These are phyloP conservation scores for Pichia paraexigua DNA, from an alignment of 805 yeast genomes.

Conservation along the genomic window DNA sequence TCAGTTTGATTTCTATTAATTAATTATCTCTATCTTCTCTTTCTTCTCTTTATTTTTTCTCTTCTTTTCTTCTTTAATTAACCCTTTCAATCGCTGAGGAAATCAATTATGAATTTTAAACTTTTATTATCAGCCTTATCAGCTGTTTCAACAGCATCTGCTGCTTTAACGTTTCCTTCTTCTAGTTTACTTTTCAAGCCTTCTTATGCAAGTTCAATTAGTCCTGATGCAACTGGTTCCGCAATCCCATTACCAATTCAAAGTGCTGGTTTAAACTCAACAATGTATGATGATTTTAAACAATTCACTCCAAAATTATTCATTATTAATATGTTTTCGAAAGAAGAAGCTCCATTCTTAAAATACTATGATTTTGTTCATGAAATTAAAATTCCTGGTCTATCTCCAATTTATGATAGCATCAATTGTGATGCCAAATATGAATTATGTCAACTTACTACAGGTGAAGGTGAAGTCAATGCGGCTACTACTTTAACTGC, in stretches of 20 bases:
- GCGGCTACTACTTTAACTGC: constrained; percentile 56
- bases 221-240: constrained; percentile 9
- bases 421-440: constrained; percentile 48
- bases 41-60: neutral
- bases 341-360: constrained; percentile 48
- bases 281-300: constrained; percentile 17
- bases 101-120: constrained; percentile 3
- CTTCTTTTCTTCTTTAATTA: neutral
- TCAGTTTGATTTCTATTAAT: no score
- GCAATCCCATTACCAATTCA: constrained; percentile 12
- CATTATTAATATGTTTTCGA: constrained; percentile 46
- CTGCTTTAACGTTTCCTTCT: constrained; percentile 1
- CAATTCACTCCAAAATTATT: constrained; percentile 45
- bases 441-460: constrained; percentile 50
- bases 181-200: constrained; percentile 3
- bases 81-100: neutral
- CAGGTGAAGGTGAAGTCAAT: constrained; percentile 66
- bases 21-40: no score
- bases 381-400: constrained; percentile 57
- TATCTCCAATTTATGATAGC: constrained; percentile 51
- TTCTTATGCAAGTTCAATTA: neutral
- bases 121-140: constrained; percentile 7
- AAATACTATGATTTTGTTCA: constrained; percentile 38
- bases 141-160: constrained; percentile 12
- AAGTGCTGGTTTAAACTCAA: constrained; percentile 19